Conservation (phyloP, 2,329 filamentous ascomycete genomes). For the Colletotrichum sp. region DNA sequence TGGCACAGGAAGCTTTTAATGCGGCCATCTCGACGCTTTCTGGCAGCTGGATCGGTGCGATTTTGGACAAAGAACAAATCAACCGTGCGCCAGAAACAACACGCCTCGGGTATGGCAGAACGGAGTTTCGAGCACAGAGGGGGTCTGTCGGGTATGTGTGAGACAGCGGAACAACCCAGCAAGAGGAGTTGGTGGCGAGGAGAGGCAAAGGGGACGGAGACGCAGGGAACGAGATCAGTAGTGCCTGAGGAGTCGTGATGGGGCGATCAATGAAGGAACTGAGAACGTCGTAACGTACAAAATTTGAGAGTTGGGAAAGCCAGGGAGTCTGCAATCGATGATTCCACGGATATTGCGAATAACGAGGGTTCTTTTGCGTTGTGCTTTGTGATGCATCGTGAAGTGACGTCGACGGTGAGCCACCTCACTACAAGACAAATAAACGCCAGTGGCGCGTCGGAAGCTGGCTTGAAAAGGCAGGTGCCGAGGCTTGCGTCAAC, state of each 20-base stretch:
- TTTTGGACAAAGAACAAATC: not conserved
- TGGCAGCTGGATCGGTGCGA: not conserved
- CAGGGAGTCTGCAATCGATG: not conserved
- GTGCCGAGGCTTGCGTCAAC: not conserved
- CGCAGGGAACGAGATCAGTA: not conserved
- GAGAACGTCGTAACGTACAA: not conserved
- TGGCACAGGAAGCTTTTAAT: not conserved
- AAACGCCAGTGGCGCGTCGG: not conserved
- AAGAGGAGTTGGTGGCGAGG: not conserved
- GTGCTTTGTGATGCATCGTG: not conserved
- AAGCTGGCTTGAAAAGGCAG: not conserved
- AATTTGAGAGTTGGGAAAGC: rapidly evolving
- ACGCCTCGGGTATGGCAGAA: not conserved
- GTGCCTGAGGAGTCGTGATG: not conserved
- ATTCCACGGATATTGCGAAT: not conserved
- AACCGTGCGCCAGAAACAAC: not conserved
- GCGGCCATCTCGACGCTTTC: not conserved
- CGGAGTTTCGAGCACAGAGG: not conserved
- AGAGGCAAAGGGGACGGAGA: not conserved
- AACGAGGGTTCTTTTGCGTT: not conserved
- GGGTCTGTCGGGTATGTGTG: not conserved
- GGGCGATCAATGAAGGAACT: not conserved
- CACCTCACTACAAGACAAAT: not conserved
- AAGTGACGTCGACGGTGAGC: not conserved
- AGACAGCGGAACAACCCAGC: not conserved